Base-by-base conservation (phyloP, 352 stramenopile genomes). In the Phytophthora colocasiae region DNA sequence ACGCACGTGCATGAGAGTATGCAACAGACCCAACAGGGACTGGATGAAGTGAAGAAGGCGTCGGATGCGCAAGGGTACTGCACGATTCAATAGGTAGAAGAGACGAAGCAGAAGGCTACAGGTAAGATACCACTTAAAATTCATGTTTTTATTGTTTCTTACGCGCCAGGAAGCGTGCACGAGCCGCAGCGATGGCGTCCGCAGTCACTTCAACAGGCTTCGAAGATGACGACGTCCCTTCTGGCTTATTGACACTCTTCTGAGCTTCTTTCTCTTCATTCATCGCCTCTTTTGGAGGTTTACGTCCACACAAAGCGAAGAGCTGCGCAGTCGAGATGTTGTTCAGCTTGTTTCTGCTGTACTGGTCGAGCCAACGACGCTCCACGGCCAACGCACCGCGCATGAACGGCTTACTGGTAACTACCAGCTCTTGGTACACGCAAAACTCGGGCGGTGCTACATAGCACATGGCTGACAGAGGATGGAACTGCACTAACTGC, bases 31-130 rank as follows among this genome's bases (percentile, higher is more conserved):
- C 83, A 95, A 58, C 81, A 94, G 45, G 90, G 90, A 2, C 77
- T 96, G 10, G 72, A 90, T 8, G 71, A 97, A 69, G 87, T 97
- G 43, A 84, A 93, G 61, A 95, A 97, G 72, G 89, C 89, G 27
- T 87, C 87, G 1, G 87, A 93, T 39, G 87, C 83, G 69, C 87
- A 95, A 66, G 65, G 80, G 15, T 81, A 75, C 45, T 95, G 87
- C 66, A 54, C 60, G 17, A 66, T 95, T 38, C 85, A 93, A 76
- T 93, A 31, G 27, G 27, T 31, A 91, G 74, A 65, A 11, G 8
- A 22, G 1, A 19, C 22, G 7, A 10, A 43, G 4, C 1, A 24
- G 8, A 24, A 24, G 15, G 22, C n/a, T 36, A 15, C 12, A 39
- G 61, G 58, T 68, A 69, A 59, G 64, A 69, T 64, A 60, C 45